Conservation (phyloP, 1,139 yeast genomes). For the Diutina neorugosa region DNA sequence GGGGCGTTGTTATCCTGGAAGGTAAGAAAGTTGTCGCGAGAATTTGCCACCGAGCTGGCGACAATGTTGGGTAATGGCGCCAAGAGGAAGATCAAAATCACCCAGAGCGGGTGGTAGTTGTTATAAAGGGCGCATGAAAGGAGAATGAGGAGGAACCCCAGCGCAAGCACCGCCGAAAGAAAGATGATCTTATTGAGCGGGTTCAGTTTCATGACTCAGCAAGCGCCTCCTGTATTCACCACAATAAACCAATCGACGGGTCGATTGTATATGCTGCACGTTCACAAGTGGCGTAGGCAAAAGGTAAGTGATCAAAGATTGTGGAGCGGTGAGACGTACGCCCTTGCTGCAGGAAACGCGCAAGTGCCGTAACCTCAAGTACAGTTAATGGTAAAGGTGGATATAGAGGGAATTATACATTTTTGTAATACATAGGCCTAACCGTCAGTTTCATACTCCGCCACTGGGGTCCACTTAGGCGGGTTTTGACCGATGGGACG, state of each 20-base stretch:
- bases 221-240: background rate
- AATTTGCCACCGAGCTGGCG: conserved; percentile 29
- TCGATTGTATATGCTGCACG: background rate
- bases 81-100: conserved; percentile 46
- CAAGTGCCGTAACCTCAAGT: background rate
- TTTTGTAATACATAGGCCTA: background rate
- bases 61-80: conserved; percentile 62
- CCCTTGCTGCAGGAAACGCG: background rate
- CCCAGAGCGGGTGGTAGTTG: conserved; percentile 63
- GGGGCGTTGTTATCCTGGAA: conserved; percentile 18
- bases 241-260: background rate
- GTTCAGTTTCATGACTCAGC: conserved; percentile 12
- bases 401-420: background rate
- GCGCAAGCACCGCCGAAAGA: conserved; percentile 56
- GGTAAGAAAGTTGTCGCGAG: conserved; percentile 49
- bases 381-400: background rate
- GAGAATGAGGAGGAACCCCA: conserved; percentile 62
- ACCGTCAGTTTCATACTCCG: background rate
- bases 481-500: background rate
- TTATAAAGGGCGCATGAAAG: conserved; percentile 63
- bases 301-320: background rate
- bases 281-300: background rate
- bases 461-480: background rate
- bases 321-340: background rate
- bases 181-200: conserved; percentile 65